Percentiles rank a stretch among this genome's conserved stretches.
These are phyloP conservation scores for Suillus subaureus DNA, from an alignment of 768 basidiomycete genomes.

Conservation along the genomic window DNA sequence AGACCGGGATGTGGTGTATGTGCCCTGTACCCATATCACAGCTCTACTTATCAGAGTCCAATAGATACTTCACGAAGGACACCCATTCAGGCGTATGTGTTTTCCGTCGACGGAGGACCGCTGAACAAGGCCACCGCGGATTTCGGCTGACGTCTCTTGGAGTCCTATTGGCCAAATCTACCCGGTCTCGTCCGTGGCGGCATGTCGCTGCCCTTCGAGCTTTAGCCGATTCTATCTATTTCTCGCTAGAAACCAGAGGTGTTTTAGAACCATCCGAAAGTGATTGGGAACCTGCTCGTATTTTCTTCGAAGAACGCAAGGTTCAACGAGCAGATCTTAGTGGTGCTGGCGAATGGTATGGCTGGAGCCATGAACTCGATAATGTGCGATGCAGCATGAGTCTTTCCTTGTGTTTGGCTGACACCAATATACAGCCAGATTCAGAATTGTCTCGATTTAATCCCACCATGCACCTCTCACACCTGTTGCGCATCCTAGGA, in stretches of 20 bases:
- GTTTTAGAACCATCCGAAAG: constrained; percentile 50
- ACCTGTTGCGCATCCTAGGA: constrained; percentile 75
- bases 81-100: constrained; percentile 71
- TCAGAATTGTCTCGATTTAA: constrained; percentile 33
- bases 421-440: constrained; percentile 16
- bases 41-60: constrained; percentile 7
- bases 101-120: constrained; percentile 68
- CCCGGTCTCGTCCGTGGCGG: constrained; percentile 72
- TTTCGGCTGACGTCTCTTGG: constrained; percentile 81
- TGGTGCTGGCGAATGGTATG: constrained; percentile 62
- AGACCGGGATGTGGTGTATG: constrained; percentile 79
- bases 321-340: constrained; percentile 51
- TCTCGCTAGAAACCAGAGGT: constrained; percentile 48
- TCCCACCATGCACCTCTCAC: constrained; percentile 73
- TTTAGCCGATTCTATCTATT: constrained; percentile 57
- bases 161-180: constrained; percentile 66
- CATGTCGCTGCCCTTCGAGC: constrained; percentile 68
- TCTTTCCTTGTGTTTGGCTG: neutral
- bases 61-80: constrained; percentile 74
- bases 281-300: constrained; percentile 64
- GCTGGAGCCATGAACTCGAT: constrained; percentile 70
- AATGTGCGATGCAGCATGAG: constrained; percentile 38
- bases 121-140: constrained; percentile 75
- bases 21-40: constrained; percentile 12
- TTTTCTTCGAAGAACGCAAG: constrained; percentile 69